These are phyloP conservation scores for Pseudonectria foliicola DNA, from an alignment of 2,329 filamentous ascomycete genomes.

Conservation along the genomic window DNA sequence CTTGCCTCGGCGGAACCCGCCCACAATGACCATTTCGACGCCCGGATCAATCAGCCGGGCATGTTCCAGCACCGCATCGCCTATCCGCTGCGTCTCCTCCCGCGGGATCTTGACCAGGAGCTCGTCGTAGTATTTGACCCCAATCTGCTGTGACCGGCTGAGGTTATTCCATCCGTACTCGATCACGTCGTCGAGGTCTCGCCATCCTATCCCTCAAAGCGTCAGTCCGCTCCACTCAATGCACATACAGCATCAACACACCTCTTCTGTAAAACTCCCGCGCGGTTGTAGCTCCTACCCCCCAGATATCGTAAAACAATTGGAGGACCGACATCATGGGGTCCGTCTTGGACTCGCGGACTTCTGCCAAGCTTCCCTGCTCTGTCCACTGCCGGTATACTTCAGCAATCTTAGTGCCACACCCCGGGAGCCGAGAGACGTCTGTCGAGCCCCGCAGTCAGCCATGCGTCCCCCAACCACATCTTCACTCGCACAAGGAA, in stretches of 20 bases:
- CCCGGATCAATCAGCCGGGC: slow-evolving; percentile 55
- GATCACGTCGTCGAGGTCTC: slow-evolving; percentile 77
- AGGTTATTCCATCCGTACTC: slow-evolving; percentile 73
- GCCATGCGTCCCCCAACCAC: not conserved
- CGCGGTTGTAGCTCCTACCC: slow-evolving; percentile 78
- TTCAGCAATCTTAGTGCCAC: slow-evolving; percentile 69
- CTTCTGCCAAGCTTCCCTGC: slow-evolving; percentile 55
- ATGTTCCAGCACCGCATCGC: slow-evolving; percentile 53
- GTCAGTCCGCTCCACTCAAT: not conserved
- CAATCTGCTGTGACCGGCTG: slow-evolving; percentile 81
- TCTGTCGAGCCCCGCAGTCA: slow-evolving; percentile 26
- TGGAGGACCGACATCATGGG: slow-evolving; percentile 56
- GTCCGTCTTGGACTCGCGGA: slow-evolving; percentile 56
- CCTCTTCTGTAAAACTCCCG: slow-evolving; percentile 69
- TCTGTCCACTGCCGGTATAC: slow-evolving; percentile 69
- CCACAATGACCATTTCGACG: slow-evolving; percentile 58
- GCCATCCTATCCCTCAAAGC: slow-evolving; percentile 50
- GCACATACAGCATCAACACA: slow-evolving; percentile 5
- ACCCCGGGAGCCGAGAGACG: slow-evolving; percentile 62
- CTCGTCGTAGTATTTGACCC: slow-evolving; percentile 89
- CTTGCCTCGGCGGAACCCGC: slow-evolving; percentile 78
- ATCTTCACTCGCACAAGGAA: slow-evolving; percentile 4
- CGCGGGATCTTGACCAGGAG: slow-evolving; percentile 66
- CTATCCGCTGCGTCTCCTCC: slow-evolving; percentile 65
- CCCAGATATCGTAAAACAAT: slow-evolving; percentile 81